Evolutionary conservation across 768 basidiomycete species (phyloP), one percentile per base, ranked within the genome.

Genomic region (Cyclocybe aegerita): DNA sequence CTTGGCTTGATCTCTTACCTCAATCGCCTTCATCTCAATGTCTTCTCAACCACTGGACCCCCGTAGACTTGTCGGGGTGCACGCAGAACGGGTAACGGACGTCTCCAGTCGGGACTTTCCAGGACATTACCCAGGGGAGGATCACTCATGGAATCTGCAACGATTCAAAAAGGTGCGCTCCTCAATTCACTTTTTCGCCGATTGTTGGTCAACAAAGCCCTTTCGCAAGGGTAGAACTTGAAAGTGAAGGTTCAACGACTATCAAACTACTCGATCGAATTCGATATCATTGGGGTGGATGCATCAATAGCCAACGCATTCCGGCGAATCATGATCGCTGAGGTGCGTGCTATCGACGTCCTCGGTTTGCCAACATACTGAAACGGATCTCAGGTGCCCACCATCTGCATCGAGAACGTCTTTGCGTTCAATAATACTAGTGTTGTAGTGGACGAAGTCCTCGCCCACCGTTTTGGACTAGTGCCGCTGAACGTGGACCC

Each of bases 301-400:
- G 91, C 97, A 0, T 90, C 93, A 11, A 90, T 99, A 51, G 94
- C 97, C 30, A 98, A 99, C 67, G 93, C 96, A 0, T 82, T 96
- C 56, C 79, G 97, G 23, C 78, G 97, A 49, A 93, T 97, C 48
- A 77, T 98, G 65, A 90, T 98, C 41, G 89, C 96, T 8, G 97
- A 99, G 80, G 95, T 93, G 50, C 46, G 81, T 67, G 30, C 32
- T 39, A 9, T 41, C 39, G 46, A 46, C 34, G 10, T 14, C 4
- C 11, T 7, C 37, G 34, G 16, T 4, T 29, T 14, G 23, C n/a
- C 12, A 35, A 47, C 30, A 8, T 52, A 17, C 34, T 39, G 9
- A 41, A 41, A 31, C 46, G 33, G 50, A 49, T 53, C 46, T 2
- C 60, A 95, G 93, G 90, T 98, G 0, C 97, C 96, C 0, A 89